Base-by-base conservation (phyloP, 257 asterid genomes). In the Nicotiana noctiflora region DNA sequence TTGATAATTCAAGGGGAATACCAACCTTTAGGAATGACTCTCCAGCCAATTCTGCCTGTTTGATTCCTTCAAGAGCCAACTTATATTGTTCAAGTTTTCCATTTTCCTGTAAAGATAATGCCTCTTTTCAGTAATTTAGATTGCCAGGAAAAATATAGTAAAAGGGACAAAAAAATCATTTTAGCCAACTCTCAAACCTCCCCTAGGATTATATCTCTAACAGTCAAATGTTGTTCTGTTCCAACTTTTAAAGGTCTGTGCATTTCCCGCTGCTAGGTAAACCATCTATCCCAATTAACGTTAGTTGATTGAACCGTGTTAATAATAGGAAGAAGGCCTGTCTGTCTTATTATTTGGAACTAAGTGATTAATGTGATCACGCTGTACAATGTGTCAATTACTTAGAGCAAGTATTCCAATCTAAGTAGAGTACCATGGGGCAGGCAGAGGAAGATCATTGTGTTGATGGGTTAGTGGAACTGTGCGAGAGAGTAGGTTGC, bases 21-120 rank as follows among this genome's bases (percentile, higher is more conserved):
- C 75, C 78, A 81, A 84, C 98, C 97, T 88, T 87, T 81, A 89
- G 91, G 86, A 92, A 92, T 37, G 89, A 88, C 64, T 91, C 88
- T 64, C 97, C 98, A 27, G 97, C 97, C 79, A 84, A 81, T 70
- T 90, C 90, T 78, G 98, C 99, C 87, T 95, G 99, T 52, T 84
- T 87, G 84, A 92, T 89, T 81, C 99, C 99, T 82, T 90, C 92
- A 56, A 92, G 70, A 82, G 96, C 96, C 87, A 95, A 86, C 85
- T 88, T 90, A 84, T 91, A 93, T 81, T 89, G 89, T 80, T 90
- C 96, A 40, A 90, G 97, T 46, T 83, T 80, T 80, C 99, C 99
- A 84, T 93, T 93, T 86, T 92, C 97, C 97, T 93, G 87, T 79
- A 61, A 74, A 79, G 57, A 18, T 46, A 23, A 2, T 6, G 49